Percentiles rank a stretch among this genome's conserved stretches.
phyloP scores from a whole-genome alignment of 768 basidiomycete genomes.

The Arthromyces matolae region DNA sequence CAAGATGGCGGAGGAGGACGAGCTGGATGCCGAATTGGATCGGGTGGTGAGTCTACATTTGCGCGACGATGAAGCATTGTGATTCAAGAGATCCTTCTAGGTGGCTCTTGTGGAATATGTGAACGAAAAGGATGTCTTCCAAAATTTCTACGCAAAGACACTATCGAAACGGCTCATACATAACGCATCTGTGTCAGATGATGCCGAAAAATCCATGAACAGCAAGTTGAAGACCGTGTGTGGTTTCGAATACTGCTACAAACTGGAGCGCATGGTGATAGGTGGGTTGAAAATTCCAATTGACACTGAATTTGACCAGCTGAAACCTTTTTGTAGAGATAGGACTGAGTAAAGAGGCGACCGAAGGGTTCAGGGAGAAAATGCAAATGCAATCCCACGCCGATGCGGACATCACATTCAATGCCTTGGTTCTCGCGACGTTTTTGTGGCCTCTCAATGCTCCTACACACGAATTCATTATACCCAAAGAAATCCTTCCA shows the following conservation, averaged over 20 bases:
- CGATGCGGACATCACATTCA: constrained; percentile 87
- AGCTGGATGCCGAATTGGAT: constrained; percentile 85
- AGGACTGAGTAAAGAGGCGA: constrained; percentile 91
- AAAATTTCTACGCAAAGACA: constrained; percentile 94
- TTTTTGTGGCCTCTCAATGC: constrained; percentile 94
- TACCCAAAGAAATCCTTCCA: constrained; percentile 82
- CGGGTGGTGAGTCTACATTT: constrained; percentile 62
- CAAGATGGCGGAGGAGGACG: constrained; percentile 89
- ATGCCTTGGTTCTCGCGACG: constrained; percentile 89
- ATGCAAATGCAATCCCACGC: constrained; percentile 85
- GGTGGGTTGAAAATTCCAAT: constrained; percentile 44
- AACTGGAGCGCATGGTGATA: constrained; percentile 95
- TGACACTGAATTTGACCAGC: too few relatives aligned
- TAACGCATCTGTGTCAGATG: constrained; percentile 88
- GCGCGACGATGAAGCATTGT: not conserved
- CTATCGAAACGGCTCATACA: constrained; percentile 91
- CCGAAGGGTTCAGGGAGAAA: constrained; percentile 90
- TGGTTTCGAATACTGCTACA: constrained; percentile 95
- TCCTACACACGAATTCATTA: constrained; percentile 80
- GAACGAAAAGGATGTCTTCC: constrained; percentile 98
- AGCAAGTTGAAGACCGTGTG: constrained; percentile 95
- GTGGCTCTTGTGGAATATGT: constrained; percentile 98
- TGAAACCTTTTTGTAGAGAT: constrained; percentile 73
- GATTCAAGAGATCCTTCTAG: constrained; percentile 43
- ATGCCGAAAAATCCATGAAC: constrained; percentile 97